Evolutionary conservation across 1,284 basidiomycete genomes (phyloP).

Genomic region (Phylloboletellus chloephorus): DNA sequence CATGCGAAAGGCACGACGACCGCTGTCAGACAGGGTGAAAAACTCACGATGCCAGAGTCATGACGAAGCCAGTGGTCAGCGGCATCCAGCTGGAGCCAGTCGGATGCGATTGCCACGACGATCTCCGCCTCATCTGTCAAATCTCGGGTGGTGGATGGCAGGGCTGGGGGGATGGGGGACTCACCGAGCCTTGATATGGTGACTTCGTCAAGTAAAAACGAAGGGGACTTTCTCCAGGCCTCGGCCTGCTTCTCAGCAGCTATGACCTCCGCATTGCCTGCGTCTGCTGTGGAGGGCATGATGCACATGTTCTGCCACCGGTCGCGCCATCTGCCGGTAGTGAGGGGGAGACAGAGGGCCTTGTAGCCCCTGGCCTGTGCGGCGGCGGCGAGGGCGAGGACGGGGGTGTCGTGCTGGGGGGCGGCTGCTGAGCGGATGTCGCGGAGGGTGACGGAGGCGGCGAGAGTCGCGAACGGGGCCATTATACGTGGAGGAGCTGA

Average conservation of each 20-base stretch:
- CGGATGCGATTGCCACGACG: slow-evolving; percentile 75
- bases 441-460: slow-evolving; percentile 35
- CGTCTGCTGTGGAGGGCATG: slow-evolving; percentile 40
- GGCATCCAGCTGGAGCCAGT: slow-evolving; percentile 95
- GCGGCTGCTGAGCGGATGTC: slow-evolving; percentile 33
- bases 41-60: slow-evolving; percentile 87
- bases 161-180: slow-evolving; percentile 22
- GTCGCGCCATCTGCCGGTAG: slow-evolving; percentile 81
- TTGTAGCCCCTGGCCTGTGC: slow-evolving; percentile 58
- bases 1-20: slow-evolving; percentile 14
- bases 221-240: slow-evolving; percentile 80
- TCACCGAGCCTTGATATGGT: slow-evolving; percentile 81
- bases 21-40: slow-evolving; percentile 8
- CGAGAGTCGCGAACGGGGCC: slow-evolving; percentile 31
- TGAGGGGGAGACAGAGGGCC: slow-evolving; percentile 75
- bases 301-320: slow-evolving; percentile 91
- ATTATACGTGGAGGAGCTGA: no score
- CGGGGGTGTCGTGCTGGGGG: slow-evolving; percentile 37
- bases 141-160: slow-evolving; percentile 15
- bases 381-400: slow-evolving; percentile 46
- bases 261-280: slow-evolving; percentile 43
- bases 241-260: slow-evolving; percentile 75
- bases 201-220: slow-evolving; percentile 80
- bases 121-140: slow-evolving; percentile 77
- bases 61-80: slow-evolving; percentile 91